Evolutionary conservation across 805 yeast genomes (phyloP), one percentile per base, ranked within the genome.

Genomic region (Candida pini): DNA sequence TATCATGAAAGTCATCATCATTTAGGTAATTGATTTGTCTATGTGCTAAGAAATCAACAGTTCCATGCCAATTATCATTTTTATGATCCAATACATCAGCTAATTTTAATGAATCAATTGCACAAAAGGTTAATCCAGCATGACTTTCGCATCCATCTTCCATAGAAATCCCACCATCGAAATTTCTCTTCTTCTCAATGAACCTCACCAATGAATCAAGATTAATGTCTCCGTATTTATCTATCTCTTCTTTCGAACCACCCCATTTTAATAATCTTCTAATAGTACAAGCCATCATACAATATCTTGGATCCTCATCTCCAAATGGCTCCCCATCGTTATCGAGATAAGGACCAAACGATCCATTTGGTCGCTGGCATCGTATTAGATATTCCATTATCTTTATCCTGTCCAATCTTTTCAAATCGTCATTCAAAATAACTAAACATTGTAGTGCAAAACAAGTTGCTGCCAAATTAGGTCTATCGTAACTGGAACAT

Each of bases 61-160:
- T 76, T 8, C 47, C 48, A 1, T 46, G 43, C 63, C 64, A 63
- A 8, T 57, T 54, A 1, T 25, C 12, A 4, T 28, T n/a, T n/a
- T n/a, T n/a, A n/a, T n/a, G n/a, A 14, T 51, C 52, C 7, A 65
- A 21, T 9, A 43, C 39, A 4, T 51, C 62, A 5, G 68, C 47
- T 27, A 84, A 45, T 22, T 54, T 49, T 37, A 87, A 63, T 1
- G 83, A 56, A 0, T 82, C 81, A 17, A 89, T 47, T 0, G 84
- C 96, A 60, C 97, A 89, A 50, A 76, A 90, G 0, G 95, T 82
- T 39, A 83, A 68, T 0, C 97, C 98, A 6, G 87, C 78, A 59
- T 90, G 97, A 3, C 88, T 66, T 55, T 90, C 98, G 18, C 49
- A 43, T 12, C 45, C 40, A 9, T 18, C n/a, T 6, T 41, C 29